A percentile compares a stretch with the other conserved stretches of the same genome.
Evolutionary conservation across 768 basidiomycete species (phyloP).

Genomic region (Boletus subparvulus): DNA sequence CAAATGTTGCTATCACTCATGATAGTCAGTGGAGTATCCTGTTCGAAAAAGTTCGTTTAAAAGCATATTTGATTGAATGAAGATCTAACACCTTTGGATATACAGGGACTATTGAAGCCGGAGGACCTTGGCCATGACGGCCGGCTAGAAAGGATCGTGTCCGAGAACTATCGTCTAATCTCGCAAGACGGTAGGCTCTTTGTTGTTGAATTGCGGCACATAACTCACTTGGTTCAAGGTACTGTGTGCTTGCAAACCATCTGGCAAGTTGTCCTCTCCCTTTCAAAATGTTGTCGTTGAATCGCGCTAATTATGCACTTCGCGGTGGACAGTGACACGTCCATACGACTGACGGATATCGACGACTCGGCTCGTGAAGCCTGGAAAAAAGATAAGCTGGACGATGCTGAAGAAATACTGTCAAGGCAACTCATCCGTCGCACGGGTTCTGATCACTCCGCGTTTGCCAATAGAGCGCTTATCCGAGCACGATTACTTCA

Average conservation of each 20-base stretch:
- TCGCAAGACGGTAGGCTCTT: constrained; percentile 2
- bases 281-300: neutral
- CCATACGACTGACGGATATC: neutral
- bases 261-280: neutral
- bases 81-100: neutral
- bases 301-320: neutral
- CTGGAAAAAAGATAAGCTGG: constrained; percentile 4
- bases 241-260: constrained; percentile 1
- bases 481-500: constrained; percentile 3
- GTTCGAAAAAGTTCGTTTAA: constrained; percentile 5
- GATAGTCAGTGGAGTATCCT: constrained; percentile 15
- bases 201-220: neutral
- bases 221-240: neutral
- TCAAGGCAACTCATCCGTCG: constrained; percentile 1
- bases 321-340: constrained; percentile 1
- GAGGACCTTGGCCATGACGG: constrained; percentile 2
- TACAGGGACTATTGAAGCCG: constrained; percentile 7
- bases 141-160: neutral
- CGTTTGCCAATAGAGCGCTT: constrained; percentile 7
- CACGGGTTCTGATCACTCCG: neutral
- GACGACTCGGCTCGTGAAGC: neutral
- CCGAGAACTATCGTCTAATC: constrained; percentile 10
- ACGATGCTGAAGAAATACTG: constrained; percentile 11
- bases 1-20: constrained; percentile 12
- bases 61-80: neutral